phyloP scores from a whole-genome alignment of 257 asterid species.

The Apocynum venetum region DNA sequence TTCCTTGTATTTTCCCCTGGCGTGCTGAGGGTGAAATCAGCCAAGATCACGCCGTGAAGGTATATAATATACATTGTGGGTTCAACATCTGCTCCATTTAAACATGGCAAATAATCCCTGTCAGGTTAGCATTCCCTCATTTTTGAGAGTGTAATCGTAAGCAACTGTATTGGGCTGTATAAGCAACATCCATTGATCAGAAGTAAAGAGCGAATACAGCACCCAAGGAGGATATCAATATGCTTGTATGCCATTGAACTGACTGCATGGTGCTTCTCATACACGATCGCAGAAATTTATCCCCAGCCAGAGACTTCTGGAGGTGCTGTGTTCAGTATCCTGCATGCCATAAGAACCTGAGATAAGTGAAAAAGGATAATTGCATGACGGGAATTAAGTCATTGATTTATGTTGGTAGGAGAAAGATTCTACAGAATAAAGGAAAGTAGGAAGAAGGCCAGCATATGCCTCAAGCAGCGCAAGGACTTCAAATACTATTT shows the following conservation, averaged over 20 bases:
- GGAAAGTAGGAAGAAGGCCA: not conserved
- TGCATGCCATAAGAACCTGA: not conserved
- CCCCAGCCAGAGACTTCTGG: not conserved
- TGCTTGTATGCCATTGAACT: not conserved
- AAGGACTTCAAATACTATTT: not conserved
- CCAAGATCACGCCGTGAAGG: not conserved
- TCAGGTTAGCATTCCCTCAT: not conserved
- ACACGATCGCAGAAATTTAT: not conserved
- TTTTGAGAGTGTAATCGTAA: not conserved
- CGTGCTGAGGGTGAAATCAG: not conserved
- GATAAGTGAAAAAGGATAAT: not conserved
- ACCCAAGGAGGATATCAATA: not conserved
- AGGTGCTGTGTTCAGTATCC: not conserved
- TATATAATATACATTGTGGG: slow-evolving; percentile 11
- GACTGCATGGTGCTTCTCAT: not conserved
- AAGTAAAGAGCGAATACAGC: not conserved
- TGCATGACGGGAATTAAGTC: not conserved
- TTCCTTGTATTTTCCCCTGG: not conserved
- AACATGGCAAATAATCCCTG: not conserved
- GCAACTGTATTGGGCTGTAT: not conserved
- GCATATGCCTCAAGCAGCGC: not conserved
- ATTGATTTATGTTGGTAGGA: not conserved
- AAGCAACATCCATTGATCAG: not conserved
- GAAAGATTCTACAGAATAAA: not conserved
- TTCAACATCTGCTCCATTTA: not conserved